Conservation (phyloP, 305 asterid species). For the Fraxinus paxiana region DNA sequence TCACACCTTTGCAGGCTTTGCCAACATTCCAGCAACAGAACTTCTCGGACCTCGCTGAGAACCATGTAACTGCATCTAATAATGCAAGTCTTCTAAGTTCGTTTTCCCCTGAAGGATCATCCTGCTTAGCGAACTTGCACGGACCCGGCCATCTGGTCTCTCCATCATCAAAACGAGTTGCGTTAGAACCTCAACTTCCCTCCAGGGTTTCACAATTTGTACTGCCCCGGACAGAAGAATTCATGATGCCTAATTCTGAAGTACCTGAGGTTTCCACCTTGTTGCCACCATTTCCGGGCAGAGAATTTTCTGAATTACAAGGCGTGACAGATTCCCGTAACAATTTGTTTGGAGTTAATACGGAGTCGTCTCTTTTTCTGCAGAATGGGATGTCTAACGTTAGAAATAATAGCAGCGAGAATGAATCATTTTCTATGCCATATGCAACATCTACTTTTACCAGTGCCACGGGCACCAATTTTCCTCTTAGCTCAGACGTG, state of each 20-base stretch:
- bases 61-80: constrained; percentile 47
- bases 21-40: constrained; percentile 55
- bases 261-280: constrained; percentile 58
- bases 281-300: constrained; percentile 61
- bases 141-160: constrained; percentile 49
- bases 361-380: constrained; percentile 46
- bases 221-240: constrained; percentile 52
- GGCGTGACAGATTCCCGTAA: constrained; percentile 49
- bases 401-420: constrained; percentile 37
- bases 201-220: constrained; percentile 54
- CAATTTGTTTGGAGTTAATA: constrained; percentile 51
- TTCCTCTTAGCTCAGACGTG: constrained; percentile 66
- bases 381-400: constrained; percentile 48
- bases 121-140: constrained; percentile 40
- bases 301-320: constrained; percentile 59
- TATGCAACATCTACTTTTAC: constrained; percentile 51
- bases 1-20: constrained; percentile 45
- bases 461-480: constrained; percentile 45
- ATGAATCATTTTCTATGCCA: constrained; percentile 54
- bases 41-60: constrained; percentile 54
- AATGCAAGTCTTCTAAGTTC: constrained; percentile 60
- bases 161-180: constrained; percentile 63
- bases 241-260: constrained; percentile 49
- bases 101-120: constrained; percentile 55
- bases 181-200: constrained; percentile 62